phyloP scores from a whole-genome alignment of 257 asterid species.

The Echites panduratus region DNA sequence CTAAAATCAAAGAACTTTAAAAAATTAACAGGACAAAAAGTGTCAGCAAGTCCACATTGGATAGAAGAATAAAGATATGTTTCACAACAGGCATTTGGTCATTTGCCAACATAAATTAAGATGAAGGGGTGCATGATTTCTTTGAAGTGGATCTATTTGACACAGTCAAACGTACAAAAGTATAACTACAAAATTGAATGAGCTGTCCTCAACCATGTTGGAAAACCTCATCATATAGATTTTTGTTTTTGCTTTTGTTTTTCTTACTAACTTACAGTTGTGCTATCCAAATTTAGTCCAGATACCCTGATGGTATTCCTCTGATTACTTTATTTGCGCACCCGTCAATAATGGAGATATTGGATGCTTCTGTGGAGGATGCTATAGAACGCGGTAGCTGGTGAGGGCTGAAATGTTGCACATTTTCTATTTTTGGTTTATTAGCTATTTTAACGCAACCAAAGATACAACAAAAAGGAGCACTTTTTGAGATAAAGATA shows the following conservation, averaged over 20 bases:
- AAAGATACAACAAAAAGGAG: neutral
- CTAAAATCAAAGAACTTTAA: neutral
- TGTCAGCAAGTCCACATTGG: neutral
- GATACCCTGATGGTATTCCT: constrained; percentile 90
- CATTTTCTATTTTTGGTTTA: neutral
- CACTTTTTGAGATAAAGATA: neutral
- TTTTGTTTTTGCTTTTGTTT: neutral
- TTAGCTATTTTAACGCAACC: neutral
- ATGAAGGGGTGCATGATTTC: neutral
- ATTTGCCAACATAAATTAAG: neutral
- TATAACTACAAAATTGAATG: neutral
- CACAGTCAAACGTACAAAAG: neutral
- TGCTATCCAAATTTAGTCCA: constrained; percentile 52
- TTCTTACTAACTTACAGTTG: constrained; percentile 21
- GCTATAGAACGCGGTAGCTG: constrained; percentile 86
- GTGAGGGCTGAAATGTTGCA: constrained; percentile 41
- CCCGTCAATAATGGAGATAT: constrained; percentile 75
- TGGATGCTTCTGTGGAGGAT: constrained; percentile 89
- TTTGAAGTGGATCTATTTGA: neutral
- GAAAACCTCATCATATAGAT: neutral
- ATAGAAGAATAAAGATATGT: neutral
- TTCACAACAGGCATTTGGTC: neutral
- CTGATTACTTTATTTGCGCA: constrained; percentile 69
- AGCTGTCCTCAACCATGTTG: neutral
- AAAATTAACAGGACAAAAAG: no score